phyloP scores from a whole-genome alignment of 2,329 filamentous ascomycete species.

The Thermothelomyces thermophilus region DNA sequence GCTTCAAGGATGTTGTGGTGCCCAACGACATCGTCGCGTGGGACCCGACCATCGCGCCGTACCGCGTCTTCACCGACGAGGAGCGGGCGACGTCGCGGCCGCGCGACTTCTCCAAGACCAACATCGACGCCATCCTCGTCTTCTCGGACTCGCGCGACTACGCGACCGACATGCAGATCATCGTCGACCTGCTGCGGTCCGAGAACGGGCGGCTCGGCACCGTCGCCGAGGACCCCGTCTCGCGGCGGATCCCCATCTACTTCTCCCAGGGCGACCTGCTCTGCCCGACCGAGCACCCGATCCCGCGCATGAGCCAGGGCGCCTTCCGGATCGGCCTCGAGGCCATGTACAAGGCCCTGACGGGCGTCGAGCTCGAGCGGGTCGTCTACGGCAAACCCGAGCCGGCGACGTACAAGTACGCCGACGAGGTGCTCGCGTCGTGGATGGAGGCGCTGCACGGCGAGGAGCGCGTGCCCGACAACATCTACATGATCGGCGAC shows the following conservation, averaged over 20 bases:
- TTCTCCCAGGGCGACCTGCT: slow-evolving; percentile 43
- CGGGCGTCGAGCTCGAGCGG: slow-evolving; percentile 64
- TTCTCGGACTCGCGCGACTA: slow-evolving; percentile 71
- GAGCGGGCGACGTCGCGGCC: slow-evolving; percentile 62
- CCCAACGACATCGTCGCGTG: slow-evolving; percentile 68
- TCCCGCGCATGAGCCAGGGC: slow-evolving; percentile 64
- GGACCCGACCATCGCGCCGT: slow-evolving; percentile 62
- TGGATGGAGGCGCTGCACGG: slow-evolving; percentile 75
- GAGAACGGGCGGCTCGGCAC: slow-evolving; percentile 62
- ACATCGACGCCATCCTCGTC: slow-evolving; percentile 69
- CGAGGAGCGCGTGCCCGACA: slow-evolving; percentile 60
- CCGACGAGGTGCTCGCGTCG: slow-evolving; percentile 62
- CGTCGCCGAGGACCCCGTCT: slow-evolving; percentile 57
- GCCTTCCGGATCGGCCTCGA: slow-evolving; percentile 70
- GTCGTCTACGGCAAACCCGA: slow-evolving; percentile 72
- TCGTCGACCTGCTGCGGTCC: slow-evolving; percentile 63
- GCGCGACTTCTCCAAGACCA: slow-evolving; percentile 63
- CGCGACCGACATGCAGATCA: slow-evolving; percentile 69
- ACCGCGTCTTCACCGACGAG: slow-evolving; percentile 59
- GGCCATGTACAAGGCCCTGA: slow-evolving; percentile 66
- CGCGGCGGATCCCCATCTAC: slow-evolving; percentile 66
- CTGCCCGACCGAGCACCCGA: slow-evolving; percentile 59
- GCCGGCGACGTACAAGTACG: slow-evolving; percentile 70
- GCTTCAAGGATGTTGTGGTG: slow-evolving; percentile 66
- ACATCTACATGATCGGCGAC: slow-evolving; percentile 72